Percentiles rank a stretch among this genome's conserved stretches.
phyloP scores from a whole-genome alignment of 2,329 filamentous ascomycete species.

The Monosporascus sp. region DNA sequence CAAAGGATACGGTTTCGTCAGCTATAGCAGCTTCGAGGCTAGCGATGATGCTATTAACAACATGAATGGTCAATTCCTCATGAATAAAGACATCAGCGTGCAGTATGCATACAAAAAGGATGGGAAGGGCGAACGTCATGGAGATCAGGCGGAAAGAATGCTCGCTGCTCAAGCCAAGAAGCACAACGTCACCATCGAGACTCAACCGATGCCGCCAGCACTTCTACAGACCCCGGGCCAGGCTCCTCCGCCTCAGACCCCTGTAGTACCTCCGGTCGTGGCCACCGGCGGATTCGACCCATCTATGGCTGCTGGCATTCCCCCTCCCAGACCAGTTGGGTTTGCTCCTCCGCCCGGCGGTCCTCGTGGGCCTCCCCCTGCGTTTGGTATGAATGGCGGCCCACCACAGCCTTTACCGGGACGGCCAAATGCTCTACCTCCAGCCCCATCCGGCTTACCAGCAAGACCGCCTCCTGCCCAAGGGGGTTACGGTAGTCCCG shows the following conservation, averaged over 20 bases:
- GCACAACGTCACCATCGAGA: constrained; percentile 82
- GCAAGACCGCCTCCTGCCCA: constrained; percentile 66
- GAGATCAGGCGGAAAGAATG: constrained; percentile 87
- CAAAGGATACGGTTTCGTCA: constrained; percentile 96
- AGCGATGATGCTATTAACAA: constrained; percentile 87
- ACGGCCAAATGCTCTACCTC: constrained; percentile 42
- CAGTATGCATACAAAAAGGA: constrained; percentile 99
- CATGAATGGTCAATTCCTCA: constrained; percentile 94
- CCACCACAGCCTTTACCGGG: constrained; percentile 26
- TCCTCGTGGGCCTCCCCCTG: constrained; percentile 26
- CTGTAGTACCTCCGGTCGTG: constrained; percentile 21
- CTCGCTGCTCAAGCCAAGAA: constrained; percentile 89
- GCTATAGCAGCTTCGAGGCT: constrained; percentile 87
- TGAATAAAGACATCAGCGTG: constrained; percentile 93
- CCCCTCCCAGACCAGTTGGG: constrained; percentile 34
- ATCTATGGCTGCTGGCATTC: constrained; percentile 28
- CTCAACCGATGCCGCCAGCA: constrained; percentile 69
- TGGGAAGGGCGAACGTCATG: constrained; percentile 92
- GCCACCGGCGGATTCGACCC: constrained; percentile 22
- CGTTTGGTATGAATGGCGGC: constrained; percentile 35
- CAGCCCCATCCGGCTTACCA: constrained; percentile 54
- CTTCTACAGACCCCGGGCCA: constrained; percentile 49
- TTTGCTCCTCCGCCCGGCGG: constrained; percentile 23
- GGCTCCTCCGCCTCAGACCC: constrained; percentile 18
- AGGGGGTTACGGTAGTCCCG: constrained; percentile 63